A percentile compares a stretch with the other conserved stretches of the same genome.
Conservation (phyloP, 106 monocot genomes). For the Iris macrosiphon region DNA sequence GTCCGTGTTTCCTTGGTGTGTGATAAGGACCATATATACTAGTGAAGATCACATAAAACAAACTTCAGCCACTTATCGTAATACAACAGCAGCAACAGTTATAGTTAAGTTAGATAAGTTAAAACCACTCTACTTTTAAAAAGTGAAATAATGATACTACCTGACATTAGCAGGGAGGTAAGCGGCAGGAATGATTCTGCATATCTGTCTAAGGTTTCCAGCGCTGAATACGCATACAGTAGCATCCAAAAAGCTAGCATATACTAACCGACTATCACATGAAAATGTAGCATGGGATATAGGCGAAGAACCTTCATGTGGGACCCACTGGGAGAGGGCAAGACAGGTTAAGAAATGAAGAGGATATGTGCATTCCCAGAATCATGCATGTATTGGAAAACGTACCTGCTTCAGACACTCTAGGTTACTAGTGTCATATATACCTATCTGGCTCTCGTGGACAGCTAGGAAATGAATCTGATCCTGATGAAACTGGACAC, state of each 20-base stretch:
- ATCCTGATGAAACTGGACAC: slow-evolving; percentile 84
- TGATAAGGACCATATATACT: no score
- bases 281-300: slow-evolving; percentile 83
- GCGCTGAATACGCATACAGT: slow-evolving; percentile 62
- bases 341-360: background rate
- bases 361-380: background rate
- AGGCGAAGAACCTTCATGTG: slow-evolving; percentile 42
- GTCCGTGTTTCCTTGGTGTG: no score
- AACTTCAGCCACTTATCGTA: no score
- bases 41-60: no score
- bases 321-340: slow-evolving; percentile 34
- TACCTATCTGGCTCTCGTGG: slow-evolving; percentile 68
- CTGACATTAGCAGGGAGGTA: slow-evolving; percentile 55
- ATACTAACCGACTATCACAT: slow-evolving; percentile 82
- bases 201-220: slow-evolving; percentile 47
- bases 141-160: no score
- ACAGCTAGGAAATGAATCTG: slow-evolving; percentile 76
- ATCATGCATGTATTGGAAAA: no score
- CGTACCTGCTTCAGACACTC: slow-evolving; percentile 57
- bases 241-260: slow-evolving; percentile 65
- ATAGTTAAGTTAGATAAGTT: no score
- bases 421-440: slow-evolving; percentile 65
- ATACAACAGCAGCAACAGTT: no score
- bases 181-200: slow-evolving; percentile 65
- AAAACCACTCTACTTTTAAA: no score